These are phyloP conservation scores for Eucalyptus caleyi DNA, from an alignment of 345 rosid genomes.

Conservation along the genomic window DNA sequence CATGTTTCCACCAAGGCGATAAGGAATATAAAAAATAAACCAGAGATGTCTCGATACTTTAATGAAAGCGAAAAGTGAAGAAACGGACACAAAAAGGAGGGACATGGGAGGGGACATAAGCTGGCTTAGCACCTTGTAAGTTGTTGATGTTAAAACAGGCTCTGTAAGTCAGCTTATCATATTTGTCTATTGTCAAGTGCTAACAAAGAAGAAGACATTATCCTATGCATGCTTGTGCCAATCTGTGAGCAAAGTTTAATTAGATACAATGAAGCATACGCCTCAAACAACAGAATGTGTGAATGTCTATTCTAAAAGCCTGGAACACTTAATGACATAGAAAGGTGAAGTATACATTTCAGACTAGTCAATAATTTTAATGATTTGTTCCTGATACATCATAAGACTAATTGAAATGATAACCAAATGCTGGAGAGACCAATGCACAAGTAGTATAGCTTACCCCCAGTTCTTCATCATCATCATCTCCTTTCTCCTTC, in stretches of 20 bases:
- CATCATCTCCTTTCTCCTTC: constrained; percentile 21
- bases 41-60: background rate
- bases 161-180: background rate
- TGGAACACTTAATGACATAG: background rate
- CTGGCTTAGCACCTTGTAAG: background rate
- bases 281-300: background rate
- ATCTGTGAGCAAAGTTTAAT: background rate
- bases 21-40: background rate
- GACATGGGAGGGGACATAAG: background rate
- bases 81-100: background rate
- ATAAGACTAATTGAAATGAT: background rate
- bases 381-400: background rate
- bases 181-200: background rate
- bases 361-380: background rate
- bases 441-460: background rate
- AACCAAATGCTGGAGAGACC: background rate
- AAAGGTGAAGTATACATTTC: background rate
- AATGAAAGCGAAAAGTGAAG: background rate
- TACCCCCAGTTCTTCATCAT: constrained; percentile 66
- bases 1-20: background rate
- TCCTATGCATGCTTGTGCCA: background rate
- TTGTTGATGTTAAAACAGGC: background rate
- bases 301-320: background rate
- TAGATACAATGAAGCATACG: background rate
- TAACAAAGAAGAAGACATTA: background rate